Base-by-base conservation (phyloP, 768 basidiomycete genomes). In the Roridomyces roridus region DNA sequence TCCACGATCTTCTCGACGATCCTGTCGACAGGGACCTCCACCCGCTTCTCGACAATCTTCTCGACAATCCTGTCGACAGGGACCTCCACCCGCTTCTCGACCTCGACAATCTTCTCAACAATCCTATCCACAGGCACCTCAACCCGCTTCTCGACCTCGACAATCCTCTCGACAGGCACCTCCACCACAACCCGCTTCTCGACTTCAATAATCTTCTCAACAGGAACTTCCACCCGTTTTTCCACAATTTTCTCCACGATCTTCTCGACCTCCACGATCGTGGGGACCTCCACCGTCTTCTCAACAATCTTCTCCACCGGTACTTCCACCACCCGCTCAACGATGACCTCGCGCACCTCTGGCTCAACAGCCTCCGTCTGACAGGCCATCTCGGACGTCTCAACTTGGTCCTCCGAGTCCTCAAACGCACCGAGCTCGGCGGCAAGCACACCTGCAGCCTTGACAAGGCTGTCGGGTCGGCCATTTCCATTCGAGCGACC, bases 391-490 rank as follows among this genome's bases (percentile, higher is more conserved):
- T 91, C 89, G 14, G 73, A 79, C 39, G 80, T 85, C 70, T 85
- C 82, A 11, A 75, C 73, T 55, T 80, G 79, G 57, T 73, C 74
- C 47, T 75, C 72, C 25, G 65, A 63, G 36, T 56, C 46, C 20
- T 74, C 67, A 35, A 72, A 72, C 59, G 74, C 74, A 10, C 73
- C 72, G 44, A 92, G 73, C 65, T 89, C 90, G 36, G 84, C 80
- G 23, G 89, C 85, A 34, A 92, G 80, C 8, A 88, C 84, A 64
- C 88, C 89, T 0, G 91, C 89, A 17, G 85, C 83, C 36, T 85
- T 88, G 9, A 92, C 83, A 26, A 92, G 73, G 76, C 15, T 90
- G 89, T 25, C 91, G 79, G 12, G 36, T 72, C 75, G 43, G 73
- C 69, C 18, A 75, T 34, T 14, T 11, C 57, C 48, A 35, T 51